A percentile compares a stretch with the other conserved stretches of the same genome.
Evolutionary conservation across 192 early-diverging fungal genomes (phyloP).

Genomic region (Mortierella alpina): DNA sequence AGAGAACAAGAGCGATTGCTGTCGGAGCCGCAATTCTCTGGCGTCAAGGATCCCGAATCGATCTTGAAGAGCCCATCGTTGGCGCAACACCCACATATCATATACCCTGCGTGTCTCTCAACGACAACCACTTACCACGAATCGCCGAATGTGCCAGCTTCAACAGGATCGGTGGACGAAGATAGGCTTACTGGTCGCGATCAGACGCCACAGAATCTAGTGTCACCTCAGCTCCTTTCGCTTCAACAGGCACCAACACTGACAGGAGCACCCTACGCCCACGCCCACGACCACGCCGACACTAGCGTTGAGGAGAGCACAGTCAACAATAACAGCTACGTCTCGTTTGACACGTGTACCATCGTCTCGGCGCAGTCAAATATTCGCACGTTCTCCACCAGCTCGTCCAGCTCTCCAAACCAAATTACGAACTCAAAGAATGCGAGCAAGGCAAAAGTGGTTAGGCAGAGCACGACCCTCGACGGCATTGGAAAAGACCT

Average conservation of each 20-base stretch:
- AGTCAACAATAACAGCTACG: not conserved
- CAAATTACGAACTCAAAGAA: not conserved
- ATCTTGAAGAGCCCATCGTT: conserved; percentile 17
- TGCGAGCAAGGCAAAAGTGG: too few relatives aligned
- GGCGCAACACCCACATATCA: conserved; percentile 33
- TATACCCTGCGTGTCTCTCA: conserved; percentile 1
- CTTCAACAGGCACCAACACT: not conserved
- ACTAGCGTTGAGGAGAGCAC: not conserved
- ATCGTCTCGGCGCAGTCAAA: conserved; percentile 24
- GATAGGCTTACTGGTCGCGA: too few relatives aligned
- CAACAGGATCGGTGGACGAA: too few relatives aligned
- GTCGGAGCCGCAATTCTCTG: conserved; percentile 20
- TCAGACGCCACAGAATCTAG: not conserved
- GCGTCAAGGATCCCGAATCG: not conserved
- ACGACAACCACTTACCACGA: too few relatives aligned
- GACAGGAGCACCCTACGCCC: not conserved
- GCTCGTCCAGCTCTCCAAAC: not conserved
- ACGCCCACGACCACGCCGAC: not conserved
- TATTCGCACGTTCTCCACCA: not conserved
- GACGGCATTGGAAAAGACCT: too few relatives aligned
- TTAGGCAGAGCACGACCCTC: too few relatives aligned
- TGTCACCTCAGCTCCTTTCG: not conserved
- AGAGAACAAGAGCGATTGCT: not conserved
- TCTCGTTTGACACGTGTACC: not conserved
- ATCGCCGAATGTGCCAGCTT: too few relatives aligned